These are phyloP conservation scores for Fulvia fulva DNA, from an alignment of 2,329 filamentous ascomycete species.

Conservation along the genomic window DNA sequence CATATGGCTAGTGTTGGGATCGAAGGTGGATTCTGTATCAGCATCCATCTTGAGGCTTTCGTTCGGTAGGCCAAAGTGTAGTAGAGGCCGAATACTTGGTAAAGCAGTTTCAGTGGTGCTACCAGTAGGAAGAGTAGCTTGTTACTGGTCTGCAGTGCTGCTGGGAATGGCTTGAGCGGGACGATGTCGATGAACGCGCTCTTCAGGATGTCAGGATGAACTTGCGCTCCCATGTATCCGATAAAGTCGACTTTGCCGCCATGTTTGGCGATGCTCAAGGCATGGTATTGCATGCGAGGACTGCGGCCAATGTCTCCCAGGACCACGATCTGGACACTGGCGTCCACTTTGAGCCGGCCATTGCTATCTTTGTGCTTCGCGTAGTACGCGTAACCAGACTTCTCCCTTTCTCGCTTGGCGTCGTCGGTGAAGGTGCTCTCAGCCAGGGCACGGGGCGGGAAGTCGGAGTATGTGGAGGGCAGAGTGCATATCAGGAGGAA, in stretches of 20 bases:
- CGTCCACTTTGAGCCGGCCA: constrained; percentile 36
- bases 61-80: constrained; percentile 68
- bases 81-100: constrained; percentile 72
- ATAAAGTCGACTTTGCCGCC: constrained; percentile 78
- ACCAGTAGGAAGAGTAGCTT: constrained; percentile 72
- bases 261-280: constrained; percentile 80
- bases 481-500: constrained; percentile 48
- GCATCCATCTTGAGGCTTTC: constrained; percentile 73
- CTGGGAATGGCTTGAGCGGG: constrained; percentile 65
- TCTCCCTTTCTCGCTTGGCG: constrained; percentile 20
- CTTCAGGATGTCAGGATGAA: constrained; percentile 70
- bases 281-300: constrained; percentile 98
- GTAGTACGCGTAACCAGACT: constrained; percentile 33
- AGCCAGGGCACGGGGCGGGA: constrained; percentile 25
- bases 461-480: constrained; percentile 50
- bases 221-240: constrained; percentile 80
- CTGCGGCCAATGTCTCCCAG: constrained; percentile 93
- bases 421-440: constrained; percentile 29
- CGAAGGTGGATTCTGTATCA: constrained; percentile 90
- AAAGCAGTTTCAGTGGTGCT: constrained; percentile 79
- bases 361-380: constrained; percentile 21
- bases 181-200: constrained; percentile 68
- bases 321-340: constrained; percentile 76
- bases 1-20: constrained; percentile 84
- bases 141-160: constrained; percentile 61